Percentiles rank a stretch among this genome's conserved stretches.
Conservation (phyloP, 768 basidiomycete species). For the Naganishia friedmannii region DNA sequence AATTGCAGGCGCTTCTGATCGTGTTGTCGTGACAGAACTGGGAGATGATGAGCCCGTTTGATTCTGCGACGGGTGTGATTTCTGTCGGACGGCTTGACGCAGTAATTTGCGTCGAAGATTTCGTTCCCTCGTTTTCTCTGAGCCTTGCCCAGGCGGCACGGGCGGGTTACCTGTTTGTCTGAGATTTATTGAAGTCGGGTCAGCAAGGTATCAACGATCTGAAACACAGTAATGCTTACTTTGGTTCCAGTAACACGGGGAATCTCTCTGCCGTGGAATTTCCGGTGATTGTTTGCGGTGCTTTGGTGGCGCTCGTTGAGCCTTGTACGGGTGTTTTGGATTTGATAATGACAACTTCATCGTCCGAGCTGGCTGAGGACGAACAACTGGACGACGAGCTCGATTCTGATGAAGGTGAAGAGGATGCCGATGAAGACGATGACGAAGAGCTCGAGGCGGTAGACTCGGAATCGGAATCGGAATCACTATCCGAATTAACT, state of each 20-base stretch:
- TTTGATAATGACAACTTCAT: neutral
- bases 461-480: constrained; percentile 5
- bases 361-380: constrained; percentile 4
- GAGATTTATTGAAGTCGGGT: neutral
- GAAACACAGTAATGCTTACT: neutral
- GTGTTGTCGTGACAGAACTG: neutral
- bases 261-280: neutral
- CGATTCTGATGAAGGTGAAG: constrained; percentile 18
- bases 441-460: constrained; percentile 19
- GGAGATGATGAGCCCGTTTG: neutral
- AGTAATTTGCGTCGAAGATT: constrained; percentile 25
- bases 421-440: constrained; percentile 23
- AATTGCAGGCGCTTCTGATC: neutral
- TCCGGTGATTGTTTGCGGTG: neutral
- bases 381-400: constrained; percentile 7
- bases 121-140: constrained; percentile 25
- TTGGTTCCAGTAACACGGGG: constrained; percentile 18
- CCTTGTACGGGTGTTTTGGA: neutral
- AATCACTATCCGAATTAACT: constrained; percentile 7
- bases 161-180: constrained; percentile 10
- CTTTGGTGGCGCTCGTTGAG: neutral
- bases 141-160: constrained; percentile 29
- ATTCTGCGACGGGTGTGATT: neutral
- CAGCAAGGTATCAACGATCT: neutral
- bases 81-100: constrained; percentile 13